phyloP scores from a whole-genome alignment of 176 grass and related monocot species.

The Musa troglodytarum region DNA sequence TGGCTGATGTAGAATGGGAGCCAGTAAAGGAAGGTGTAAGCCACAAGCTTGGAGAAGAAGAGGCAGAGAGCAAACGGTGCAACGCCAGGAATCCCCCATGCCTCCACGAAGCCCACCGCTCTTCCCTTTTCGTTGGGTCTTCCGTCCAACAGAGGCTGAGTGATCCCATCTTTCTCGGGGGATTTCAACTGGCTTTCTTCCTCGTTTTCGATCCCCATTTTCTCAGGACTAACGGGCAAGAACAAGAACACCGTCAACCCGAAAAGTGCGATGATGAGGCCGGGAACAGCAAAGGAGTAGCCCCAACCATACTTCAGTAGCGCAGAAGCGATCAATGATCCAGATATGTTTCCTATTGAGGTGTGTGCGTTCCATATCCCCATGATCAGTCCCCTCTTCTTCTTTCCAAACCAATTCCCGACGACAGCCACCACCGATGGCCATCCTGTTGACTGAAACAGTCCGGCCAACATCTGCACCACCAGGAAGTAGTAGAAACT shows the following conservation, averaged over 20 bases:
- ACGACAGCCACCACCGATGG: not conserved
- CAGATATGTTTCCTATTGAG: not conserved
- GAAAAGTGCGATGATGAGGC: not conserved
- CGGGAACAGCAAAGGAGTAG: not conserved
- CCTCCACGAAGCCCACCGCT: not conserved
- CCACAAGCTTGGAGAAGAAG: not conserved
- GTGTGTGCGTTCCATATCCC: not conserved
- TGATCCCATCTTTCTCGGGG: not conserved
- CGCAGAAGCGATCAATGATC: not conserved
- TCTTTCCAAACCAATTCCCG: conserved; percentile 1
- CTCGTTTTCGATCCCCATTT: not conserved
- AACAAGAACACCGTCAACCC: not conserved
- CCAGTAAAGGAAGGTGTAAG: conserved; percentile 3
- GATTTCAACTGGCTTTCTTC: not conserved
- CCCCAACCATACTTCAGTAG: not conserved
- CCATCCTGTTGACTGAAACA: not conserved
- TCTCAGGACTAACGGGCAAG: not conserved
- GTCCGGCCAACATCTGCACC: not conserved
- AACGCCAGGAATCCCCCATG: not conserved
- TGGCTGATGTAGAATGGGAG: conserved; percentile 1
- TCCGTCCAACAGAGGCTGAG: not conserved
- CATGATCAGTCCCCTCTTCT: not conserved
- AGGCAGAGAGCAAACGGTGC: not conserved
- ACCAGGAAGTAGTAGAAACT: not conserved
- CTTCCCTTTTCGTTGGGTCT: not conserved